Base-by-base conservation (phyloP, 2,329 filamentous ascomycete genomes). In the Aspergillus luchuensis region DNA sequence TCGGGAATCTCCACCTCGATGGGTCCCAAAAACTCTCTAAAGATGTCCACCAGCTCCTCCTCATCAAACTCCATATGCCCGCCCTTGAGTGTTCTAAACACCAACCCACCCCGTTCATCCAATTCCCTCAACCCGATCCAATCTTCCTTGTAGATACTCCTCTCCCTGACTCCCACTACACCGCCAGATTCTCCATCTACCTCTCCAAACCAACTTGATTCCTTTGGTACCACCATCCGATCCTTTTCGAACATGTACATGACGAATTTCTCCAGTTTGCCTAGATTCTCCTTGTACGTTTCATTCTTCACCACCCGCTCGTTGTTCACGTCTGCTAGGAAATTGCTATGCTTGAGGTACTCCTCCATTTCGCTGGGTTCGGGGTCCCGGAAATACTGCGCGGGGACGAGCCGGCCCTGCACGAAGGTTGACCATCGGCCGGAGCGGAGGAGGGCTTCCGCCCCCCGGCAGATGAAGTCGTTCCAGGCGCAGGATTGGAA, bases 241-340 rank as follows among this genome's bases (percentile, higher is more conserved):
- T 99, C 95, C 11, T 96, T 87, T 64, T 88, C 88, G 72, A 98
- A 99, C 76, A 96, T 80, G 74, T 91, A 92, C 90, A 98, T 91
- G 64, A 91, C 91, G 65, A 98, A 90, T 68, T 89, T 89, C 70
- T 90, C 85, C 72, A 99, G 74, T 36, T 71, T 77, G 7, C 83
- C 84, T 51, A 99, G 67, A 72, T 94, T 90, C 68, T 84, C 76
- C 72, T 84, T 87, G 76, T 98, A 99, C 11, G 79, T 83, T 38
- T 77, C 70, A 70, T 92, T 97, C 85, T 96, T 96, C 57, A 80
- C 63, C 19, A 58, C 71, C 10, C 93, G 85, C 84, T 99, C 95
- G 75, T 98, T 98, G 78, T 99, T 99, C 78, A 98, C 89, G 73
- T 98, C 94, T 8, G 94, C 95, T 8, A 99, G 82, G 76, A 96